A percentile compares a stretch with the other conserved stretches of the same genome.
These are phyloP conservation scores for Ogataea parapolymorpha DNA, from an alignment of 805 yeast genomes.

Conservation along the genomic window DNA sequence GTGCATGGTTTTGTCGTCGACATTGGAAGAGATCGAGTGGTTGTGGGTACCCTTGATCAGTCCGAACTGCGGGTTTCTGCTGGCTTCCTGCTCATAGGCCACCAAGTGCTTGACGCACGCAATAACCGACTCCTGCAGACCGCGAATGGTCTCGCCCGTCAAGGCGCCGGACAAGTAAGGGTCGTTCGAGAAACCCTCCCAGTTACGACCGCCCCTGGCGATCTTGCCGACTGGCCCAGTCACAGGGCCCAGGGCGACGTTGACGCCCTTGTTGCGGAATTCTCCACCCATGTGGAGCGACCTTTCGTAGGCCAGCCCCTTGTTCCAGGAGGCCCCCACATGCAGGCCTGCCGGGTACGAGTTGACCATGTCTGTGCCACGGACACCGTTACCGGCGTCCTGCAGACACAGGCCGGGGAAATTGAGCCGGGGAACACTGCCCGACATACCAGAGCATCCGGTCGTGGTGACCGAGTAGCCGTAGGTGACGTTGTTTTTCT, in stretches of 20 bases:
- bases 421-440: slow-evolving; percentile 59
- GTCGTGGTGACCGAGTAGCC: slow-evolving; percentile 30
- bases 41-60: slow-evolving; percentile 35
- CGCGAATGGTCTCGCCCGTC: slow-evolving; percentile 50
- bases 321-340: slow-evolving; percentile 55
- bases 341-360: slow-evolving; percentile 59
- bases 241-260: slow-evolving; percentile 53
- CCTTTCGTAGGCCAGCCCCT: slow-evolving; percentile 46
- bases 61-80: slow-evolving; percentile 39
- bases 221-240: slow-evolving; percentile 60
- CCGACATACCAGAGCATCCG: slow-evolving; percentile 48
- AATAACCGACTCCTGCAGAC: slow-evolving; percentile 57
- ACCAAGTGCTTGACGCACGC: slow-evolving; percentile 56
- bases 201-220: slow-evolving; percentile 62
- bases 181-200: slow-evolving; percentile 64
- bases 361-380: slow-evolving; percentile 54
- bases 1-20: slow-evolving; percentile 60
- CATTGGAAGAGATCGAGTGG: slow-evolving; percentile 43
- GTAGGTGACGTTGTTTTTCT: slow-evolving; percentile 60
- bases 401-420: slow-evolving; percentile 52
- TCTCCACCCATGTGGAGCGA: slow-evolving; percentile 59
- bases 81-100: slow-evolving; percentile 63
- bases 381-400: slow-evolving; percentile 61
- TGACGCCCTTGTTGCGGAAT: slow-evolving; percentile 51
- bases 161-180: slow-evolving; percentile 57